Evolutionary conservation across 73 alveolate species (phyloP).

Genomic region (Blepharisma stoltei): DNA sequence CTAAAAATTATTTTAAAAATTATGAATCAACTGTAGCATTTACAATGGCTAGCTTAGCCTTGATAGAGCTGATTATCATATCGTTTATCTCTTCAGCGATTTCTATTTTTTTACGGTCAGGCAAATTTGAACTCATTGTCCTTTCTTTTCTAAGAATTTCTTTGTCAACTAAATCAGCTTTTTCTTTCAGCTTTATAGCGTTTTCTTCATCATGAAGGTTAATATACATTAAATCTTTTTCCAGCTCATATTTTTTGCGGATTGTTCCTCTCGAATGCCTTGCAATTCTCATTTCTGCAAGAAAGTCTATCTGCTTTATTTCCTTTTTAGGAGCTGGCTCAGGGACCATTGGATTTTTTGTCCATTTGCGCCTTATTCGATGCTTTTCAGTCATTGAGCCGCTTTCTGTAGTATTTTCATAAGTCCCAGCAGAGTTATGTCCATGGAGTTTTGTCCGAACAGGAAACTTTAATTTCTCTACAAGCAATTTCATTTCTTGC

Average conservation of each 20-base stretch:
- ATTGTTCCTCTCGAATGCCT: neutral
- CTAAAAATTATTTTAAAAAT: no score
- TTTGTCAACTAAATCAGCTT: neutral
- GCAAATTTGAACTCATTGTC: neutral
- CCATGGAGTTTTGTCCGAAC: neutral
- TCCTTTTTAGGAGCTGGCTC: neutral
- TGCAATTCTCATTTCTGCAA: neutral
- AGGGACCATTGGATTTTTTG: neutral
- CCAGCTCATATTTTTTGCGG: neutral
- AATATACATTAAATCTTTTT: neutral
- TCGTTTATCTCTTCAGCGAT: neutral
- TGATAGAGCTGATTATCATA: neutral
- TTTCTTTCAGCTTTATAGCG: neutral
- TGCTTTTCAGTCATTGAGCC: neutral
- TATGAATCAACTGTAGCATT: neutral
- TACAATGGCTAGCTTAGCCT: constrained; percentile 1
- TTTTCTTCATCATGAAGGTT: neutral
- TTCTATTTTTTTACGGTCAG: neutral
- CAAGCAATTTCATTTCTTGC: neutral
- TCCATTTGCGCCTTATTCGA: neutral
- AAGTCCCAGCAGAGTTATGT: neutral
- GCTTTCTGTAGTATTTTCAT: neutral
- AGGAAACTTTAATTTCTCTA: neutral
- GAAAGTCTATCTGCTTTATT: neutral
- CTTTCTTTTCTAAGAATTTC: neutral